A percentile compares a stretch with the other conserved stretches of the same genome.
Evolutionary conservation across 202 grass and related monocot species (phyloP).

Genomic region (Carex sylvatica): DNA sequence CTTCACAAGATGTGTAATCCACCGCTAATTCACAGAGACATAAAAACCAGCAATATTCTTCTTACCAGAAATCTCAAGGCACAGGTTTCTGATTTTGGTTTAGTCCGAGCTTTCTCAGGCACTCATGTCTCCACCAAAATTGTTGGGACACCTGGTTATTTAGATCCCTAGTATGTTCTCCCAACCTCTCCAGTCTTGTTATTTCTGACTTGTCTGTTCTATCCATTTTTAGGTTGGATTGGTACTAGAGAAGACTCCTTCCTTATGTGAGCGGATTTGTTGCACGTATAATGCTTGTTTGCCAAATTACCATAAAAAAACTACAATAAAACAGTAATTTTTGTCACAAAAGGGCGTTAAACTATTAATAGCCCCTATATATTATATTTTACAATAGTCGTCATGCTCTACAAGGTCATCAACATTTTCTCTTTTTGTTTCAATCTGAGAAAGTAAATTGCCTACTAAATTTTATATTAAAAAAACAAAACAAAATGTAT

Average conservation of each 20-base stretch:
- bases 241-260: neutral
- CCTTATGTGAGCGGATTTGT: neutral
- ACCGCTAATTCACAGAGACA: conserved; percentile 36
- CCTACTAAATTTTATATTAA: neutral
- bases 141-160: conserved; percentile 25
- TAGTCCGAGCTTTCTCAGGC: conserved; percentile 9
- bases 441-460: neutral
- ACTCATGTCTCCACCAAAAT: conserved; percentile 10
- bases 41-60: conserved; percentile 40
- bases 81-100: conserved; percentile 40
- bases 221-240: neutral
- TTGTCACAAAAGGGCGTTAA: neutral
- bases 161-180: conserved; percentile 38
- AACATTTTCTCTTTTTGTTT: neutral
- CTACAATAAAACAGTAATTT: neutral
- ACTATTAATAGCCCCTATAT: too few relatives aligned
- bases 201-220: neutral
- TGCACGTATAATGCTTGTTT: neutral
- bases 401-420: too few relatives aligned
- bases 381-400: neutral
- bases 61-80: conserved; percentile 29
- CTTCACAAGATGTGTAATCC: conserved; percentile 26
- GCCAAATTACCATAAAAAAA: neutral
- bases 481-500: neutral
- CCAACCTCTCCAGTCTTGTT: neutral